Percentiles rank a stretch among this genome's conserved stretches.
These are phyloP conservation scores for Phialophora tarda DNA, from an alignment of 2,329 filamentous ascomycete species.

Conservation along the genomic window DNA sequence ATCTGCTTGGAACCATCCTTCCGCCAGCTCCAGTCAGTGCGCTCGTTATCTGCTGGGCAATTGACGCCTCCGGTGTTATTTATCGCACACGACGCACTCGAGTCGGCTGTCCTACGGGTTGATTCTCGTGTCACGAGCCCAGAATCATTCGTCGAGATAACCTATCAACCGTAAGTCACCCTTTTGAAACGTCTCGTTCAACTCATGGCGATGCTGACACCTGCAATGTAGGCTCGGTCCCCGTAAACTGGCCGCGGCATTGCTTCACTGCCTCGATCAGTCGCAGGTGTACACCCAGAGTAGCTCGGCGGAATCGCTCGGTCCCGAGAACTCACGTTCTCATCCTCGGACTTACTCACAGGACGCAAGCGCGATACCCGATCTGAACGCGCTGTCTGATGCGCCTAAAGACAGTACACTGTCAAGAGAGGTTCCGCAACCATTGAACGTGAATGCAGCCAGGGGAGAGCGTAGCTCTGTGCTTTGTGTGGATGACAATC, in stretches of 20 bases:
- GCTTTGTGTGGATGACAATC: conserved; percentile 53
- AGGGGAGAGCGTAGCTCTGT: conserved; percentile 34
- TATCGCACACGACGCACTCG: conserved; percentile 18
- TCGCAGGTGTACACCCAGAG: background rate
- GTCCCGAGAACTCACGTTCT: background rate
- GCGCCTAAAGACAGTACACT: too few relatives aligned
- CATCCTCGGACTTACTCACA: background rate
- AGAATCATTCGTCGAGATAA: conserved; percentile 21
- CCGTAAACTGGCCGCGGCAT: conserved; percentile 19
- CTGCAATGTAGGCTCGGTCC: conserved; percentile 15
- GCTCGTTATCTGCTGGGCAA: background rate
- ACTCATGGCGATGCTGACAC: background rate
- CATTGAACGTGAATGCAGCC: background rate
- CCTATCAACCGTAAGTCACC: conserved; percentile 22
- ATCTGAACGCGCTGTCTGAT: background rate
- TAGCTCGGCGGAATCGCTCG: background rate
- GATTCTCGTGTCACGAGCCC: conserved; percentile 10
- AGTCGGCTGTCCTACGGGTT: conserved; percentile 11
- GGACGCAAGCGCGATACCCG: background rate
- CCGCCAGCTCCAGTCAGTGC: conserved; percentile 8
- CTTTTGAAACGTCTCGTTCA: background rate
- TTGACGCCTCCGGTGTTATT: conserved; percentile 10
- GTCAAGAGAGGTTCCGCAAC: background rate
- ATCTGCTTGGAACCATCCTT: conserved; percentile 21
- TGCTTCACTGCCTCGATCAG: conserved; percentile 16